Conservation (phyloP, 371 early-diverging fungal genomes). For the Lichtheimia ornata region DNA sequence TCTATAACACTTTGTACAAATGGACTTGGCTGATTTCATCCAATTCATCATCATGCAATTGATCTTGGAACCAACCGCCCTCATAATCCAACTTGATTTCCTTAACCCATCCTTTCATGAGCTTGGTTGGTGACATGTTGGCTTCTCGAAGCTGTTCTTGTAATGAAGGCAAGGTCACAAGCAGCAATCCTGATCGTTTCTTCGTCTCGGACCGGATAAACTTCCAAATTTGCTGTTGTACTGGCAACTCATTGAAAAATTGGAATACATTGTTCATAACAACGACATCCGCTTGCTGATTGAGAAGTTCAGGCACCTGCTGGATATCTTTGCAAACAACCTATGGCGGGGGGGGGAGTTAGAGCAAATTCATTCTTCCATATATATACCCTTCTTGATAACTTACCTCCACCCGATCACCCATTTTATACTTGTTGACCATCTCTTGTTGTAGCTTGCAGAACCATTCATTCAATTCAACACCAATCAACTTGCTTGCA, state of each 20-base stretch:
- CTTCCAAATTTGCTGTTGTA: conserved; percentile 63
- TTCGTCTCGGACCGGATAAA: conserved; percentile 52
- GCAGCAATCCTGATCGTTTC: conserved; percentile 47
- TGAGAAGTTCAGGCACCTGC: conserved; percentile 42
- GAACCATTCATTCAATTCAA: conserved; percentile 68
- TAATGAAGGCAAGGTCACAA: conserved; percentile 61
- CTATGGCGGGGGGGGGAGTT: conserved; percentile 16
- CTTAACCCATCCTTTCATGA: conserved; percentile 51
- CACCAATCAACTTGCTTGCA: conserved; percentile 59
- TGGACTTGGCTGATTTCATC: conserved; percentile 66
- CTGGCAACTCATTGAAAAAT: conserved; percentile 54
- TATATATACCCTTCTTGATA: not conserved
- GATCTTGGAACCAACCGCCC: conserved; percentile 44
- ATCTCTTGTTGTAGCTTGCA: conserved; percentile 58
- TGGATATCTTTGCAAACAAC: conserved; percentile 55
- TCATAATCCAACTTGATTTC: conserved; percentile 49
- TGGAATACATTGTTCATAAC: conserved; percentile 72
- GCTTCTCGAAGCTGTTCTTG: conserved; percentile 65
- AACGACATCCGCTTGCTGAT: conserved; percentile 51
- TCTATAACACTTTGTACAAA: conserved; percentile 58
- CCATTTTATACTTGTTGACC: conserved; percentile 56
- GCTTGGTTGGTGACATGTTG: conserved; percentile 38
- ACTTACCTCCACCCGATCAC: conserved; percentile 57
- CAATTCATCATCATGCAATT: conserved; percentile 48
- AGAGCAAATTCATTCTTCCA: not conserved